phyloP scores from a whole-genome alignment of 805 yeast genomes.

The Kodamaea nitidulidarum region DNA sequence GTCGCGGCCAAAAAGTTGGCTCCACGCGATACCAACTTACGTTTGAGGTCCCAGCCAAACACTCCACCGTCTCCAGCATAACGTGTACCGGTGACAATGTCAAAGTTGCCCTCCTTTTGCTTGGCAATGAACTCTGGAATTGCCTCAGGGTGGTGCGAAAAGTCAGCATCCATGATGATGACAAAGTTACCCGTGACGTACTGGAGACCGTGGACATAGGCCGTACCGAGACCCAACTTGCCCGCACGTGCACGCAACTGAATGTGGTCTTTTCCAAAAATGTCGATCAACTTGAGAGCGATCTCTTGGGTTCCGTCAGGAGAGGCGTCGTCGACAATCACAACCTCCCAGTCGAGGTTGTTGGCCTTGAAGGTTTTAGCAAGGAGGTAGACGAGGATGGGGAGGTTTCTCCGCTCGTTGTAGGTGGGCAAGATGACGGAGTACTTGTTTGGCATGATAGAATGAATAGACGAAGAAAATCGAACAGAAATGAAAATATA shows the following conservation, averaged over 20 bases:
- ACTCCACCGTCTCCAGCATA: slow-evolving; percentile 82
- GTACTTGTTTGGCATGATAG: slow-evolving; percentile 45
- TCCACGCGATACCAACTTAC: slow-evolving; percentile 73
- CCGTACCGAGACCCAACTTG: slow-evolving; percentile 75
- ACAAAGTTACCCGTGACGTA: slow-evolving; percentile 70
- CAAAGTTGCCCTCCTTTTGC: slow-evolving; percentile 50
- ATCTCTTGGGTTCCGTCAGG: slow-evolving; percentile 81
- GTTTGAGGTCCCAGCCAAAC: slow-evolving; percentile 78
- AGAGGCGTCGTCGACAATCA: slow-evolving; percentile 74
- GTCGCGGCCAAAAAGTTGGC: slow-evolving; percentile 75
- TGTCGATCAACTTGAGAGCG: slow-evolving; percentile 54
- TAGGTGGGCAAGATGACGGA: slow-evolving; percentile 75
- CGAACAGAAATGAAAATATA: too few species aligned
- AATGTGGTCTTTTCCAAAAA: slow-evolving; percentile 58
- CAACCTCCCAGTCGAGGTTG: slow-evolving; percentile 67
- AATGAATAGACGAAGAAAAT: background rate
- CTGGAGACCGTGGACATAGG: slow-evolving; percentile 73
- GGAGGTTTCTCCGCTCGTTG: slow-evolving; percentile 62
- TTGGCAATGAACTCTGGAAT: slow-evolving; percentile 70
- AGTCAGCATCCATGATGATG: slow-evolving; percentile 81
- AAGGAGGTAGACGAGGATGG: slow-evolving; percentile 64
- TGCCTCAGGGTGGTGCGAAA: slow-evolving; percentile 77
- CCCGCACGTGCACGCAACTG: slow-evolving; percentile 71
- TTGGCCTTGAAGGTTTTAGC: slow-evolving; percentile 61
- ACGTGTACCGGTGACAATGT: slow-evolving; percentile 59